These are phyloP conservation scores for Myriosclerotinia duriaeana DNA, from an alignment of 2,329 filamentous ascomycete species.

Conservation along the genomic window DNA sequence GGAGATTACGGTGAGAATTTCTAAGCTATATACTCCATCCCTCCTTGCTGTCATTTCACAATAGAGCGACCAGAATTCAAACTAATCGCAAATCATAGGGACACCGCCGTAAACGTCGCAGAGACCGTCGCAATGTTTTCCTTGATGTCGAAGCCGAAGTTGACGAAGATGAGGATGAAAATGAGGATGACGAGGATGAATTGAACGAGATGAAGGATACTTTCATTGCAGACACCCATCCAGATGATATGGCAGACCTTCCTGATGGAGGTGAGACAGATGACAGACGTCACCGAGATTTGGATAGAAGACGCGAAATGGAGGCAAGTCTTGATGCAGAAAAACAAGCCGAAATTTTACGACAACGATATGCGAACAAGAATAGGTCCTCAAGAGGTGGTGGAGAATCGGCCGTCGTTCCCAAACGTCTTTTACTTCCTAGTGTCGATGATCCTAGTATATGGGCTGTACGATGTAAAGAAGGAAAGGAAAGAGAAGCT, in stretches of 20 bases:
- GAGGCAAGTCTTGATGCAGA: conserved; percentile 89
- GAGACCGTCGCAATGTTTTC: conserved; percentile 77
- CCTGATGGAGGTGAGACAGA: conserved; percentile 76
- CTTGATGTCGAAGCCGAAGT: conserved; percentile 98
- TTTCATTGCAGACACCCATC: conserved; percentile 86
- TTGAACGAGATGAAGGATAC: conserved; percentile 74
- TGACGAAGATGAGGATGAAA: conserved; percentile 86
- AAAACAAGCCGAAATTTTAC: conserved; percentile 82
- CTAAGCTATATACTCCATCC: conserved; percentile 1
- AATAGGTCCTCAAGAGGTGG: conserved; percentile 66
- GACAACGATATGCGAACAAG: conserved; percentile 83
- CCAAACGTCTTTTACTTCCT: conserved; percentile 82
- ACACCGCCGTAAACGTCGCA: conserved; percentile 76
- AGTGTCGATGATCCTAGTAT: conserved; percentile 95
- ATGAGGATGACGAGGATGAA: conserved; percentile 86
- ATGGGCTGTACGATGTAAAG: conserved; percentile 89
- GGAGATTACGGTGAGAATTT: conserved; percentile 50
- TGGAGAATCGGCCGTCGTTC: conserved; percentile 73
- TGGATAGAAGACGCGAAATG: conserved; percentile 87
- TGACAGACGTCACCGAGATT: conserved; percentile 88
- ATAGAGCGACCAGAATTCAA: conserved; percentile 32
- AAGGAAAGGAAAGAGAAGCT: conserved; percentile 92
- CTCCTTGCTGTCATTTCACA: conserved; percentile 12
- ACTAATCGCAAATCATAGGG: conserved; percentile 47
- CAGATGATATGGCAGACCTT: conserved; percentile 79